phyloP scores from a whole-genome alignment of 2,329 filamentous ascomycete genomes.

The Remersonia thermophila region DNA sequence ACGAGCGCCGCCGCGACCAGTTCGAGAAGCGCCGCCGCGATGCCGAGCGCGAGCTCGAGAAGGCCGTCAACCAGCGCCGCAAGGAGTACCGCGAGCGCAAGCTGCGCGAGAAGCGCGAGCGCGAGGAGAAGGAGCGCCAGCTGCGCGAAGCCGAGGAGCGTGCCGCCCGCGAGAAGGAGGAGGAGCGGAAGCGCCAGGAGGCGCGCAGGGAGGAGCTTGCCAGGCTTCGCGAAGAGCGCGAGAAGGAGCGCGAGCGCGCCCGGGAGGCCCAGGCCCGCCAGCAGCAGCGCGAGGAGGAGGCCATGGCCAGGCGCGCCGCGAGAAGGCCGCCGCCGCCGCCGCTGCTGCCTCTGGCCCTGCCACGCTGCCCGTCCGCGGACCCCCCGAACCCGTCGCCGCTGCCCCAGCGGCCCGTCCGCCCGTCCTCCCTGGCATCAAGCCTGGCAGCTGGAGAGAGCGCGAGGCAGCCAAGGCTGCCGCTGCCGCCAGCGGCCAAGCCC shows the following conservation, averaged over 20 bases:
- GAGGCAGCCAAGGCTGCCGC: conserved; percentile 39
- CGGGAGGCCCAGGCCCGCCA: conserved; percentile 56
- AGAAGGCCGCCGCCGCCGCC: conserved; percentile 27
- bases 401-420: conserved; percentile 46
- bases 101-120: conserved; percentile 70
- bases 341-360: conserved; percentile 18
- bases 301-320: conserved; percentile 60
- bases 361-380: conserved; percentile 24
- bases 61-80: conserved; percentile 75
- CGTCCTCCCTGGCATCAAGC: conserved; percentile 50
- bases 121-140: conserved; percentile 69
- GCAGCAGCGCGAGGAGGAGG: conserved; percentile 76
- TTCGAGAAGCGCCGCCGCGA: conserved; percentile 89
- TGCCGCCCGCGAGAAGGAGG: conserved; percentile 68
- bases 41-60: conserved; percentile 85
- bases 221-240: conserved; percentile 52
- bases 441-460: conserved; percentile 58
- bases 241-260: conserved; percentile 55
- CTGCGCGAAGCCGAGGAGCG: conserved; percentile 79
- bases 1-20: conserved; percentile 80
- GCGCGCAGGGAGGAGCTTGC: conserved; percentile 61
- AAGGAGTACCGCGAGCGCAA: conserved; percentile 79
- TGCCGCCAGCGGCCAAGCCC: conserved; percentile 20
- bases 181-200: conserved; percentile 67
- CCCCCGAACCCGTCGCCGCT: conserved; percentile 31